Base-by-base conservation (phyloP, 106 monocot species). In the Posidonia australis region DNA sequence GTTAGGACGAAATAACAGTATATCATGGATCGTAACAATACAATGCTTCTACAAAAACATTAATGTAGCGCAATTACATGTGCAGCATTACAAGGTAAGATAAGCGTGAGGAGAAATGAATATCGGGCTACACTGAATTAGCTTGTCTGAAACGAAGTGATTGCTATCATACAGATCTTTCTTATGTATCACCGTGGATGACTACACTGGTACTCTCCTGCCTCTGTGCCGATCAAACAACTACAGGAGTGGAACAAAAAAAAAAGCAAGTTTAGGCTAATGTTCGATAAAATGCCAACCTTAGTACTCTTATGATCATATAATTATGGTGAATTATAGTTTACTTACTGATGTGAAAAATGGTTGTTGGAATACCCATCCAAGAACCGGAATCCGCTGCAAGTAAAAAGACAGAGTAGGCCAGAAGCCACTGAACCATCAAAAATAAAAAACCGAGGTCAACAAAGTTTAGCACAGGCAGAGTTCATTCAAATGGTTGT, bases 281-380 rank as follows among this genome's bases (percentile, higher is more conserved):
- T 30, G 14, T 13, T 10, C 19, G 27, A 5, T 16, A n/a, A n/a
- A n/a, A n/a, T n/a, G n/a, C n/a, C n/a, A n/a, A n/a, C n/a, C 17
- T n/a, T 29, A 21, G 30, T 61, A 30, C 28, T 58, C 4, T 14
- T 27, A 58, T 28, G 43, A n/a, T 10, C 28, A 17, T 19, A n/a
- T 10, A 41, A 9, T 10, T n/a, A 16, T 4, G n/a, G 10, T 13
- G 6, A 21, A 36, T 17, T 11, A 12, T 44, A 62, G 10, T 36
- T 0, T 43, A 13, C 61, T 52, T 79, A 93, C 92, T 52, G 88
- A 80, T 41, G 85, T 85, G 22, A 93, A 51, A 77, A 85, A 93
- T 24, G 92, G 85, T 31, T 83, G 92, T 48, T 80, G 92, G 55
- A 93, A 79, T 14, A 93, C 28, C 88, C 92, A 93, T 16, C 92